A percentile compares a stretch with the other conserved stretches of the same genome.
These are phyloP conservation scores for Mucor mucedo DNA, from an alignment of 371 early-diverging fungal species.

Conservation along the genomic window DNA sequence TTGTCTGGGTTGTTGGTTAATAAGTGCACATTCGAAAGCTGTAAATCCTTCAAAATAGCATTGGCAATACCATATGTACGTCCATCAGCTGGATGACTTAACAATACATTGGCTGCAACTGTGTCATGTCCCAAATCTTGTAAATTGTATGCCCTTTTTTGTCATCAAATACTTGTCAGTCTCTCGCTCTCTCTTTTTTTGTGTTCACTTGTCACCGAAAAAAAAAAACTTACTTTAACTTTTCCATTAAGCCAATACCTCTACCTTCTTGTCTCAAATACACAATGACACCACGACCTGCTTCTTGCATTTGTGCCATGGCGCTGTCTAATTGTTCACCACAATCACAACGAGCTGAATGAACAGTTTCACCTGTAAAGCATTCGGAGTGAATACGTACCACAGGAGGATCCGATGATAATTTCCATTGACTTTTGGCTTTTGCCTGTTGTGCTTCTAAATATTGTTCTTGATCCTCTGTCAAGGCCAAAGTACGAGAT, in stretches of 20 bases:
- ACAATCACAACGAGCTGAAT: constrained; percentile 94
- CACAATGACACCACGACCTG: constrained; percentile 88
- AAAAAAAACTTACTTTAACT: constrained; percentile 72
- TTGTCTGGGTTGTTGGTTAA: constrained; percentile 98
- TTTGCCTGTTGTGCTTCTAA: constrained; percentile 46
- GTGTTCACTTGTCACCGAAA: no score
- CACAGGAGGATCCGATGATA: constrained; percentile 60
- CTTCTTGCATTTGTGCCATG: constrained; percentile 84
- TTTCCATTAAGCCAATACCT: constrained; percentile 92
- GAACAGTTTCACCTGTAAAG: constrained; percentile 95
- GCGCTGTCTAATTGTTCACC: constrained; percentile 94
- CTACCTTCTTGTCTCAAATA: constrained; percentile 97
- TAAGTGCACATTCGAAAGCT: constrained; percentile 68
- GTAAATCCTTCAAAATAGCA: constrained; percentile 86
- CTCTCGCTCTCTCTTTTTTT: no score
- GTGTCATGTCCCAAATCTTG: constrained; percentile 97
- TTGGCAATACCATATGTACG: constrained; percentile 92
- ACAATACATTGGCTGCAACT: constrained; percentile 86
- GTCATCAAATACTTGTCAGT: not conserved
- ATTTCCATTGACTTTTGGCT: constrained; percentile 37
- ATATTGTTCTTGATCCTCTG: constrained; percentile 41
- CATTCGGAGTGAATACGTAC: constrained; percentile 96
- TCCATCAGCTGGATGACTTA: constrained; percentile 91
- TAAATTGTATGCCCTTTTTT: constrained; percentile 90
- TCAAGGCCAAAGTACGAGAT: constrained; percentile 36